Base-by-base conservation (phyloP, 1,139 yeast species). In the Pichia sp. region DNA sequence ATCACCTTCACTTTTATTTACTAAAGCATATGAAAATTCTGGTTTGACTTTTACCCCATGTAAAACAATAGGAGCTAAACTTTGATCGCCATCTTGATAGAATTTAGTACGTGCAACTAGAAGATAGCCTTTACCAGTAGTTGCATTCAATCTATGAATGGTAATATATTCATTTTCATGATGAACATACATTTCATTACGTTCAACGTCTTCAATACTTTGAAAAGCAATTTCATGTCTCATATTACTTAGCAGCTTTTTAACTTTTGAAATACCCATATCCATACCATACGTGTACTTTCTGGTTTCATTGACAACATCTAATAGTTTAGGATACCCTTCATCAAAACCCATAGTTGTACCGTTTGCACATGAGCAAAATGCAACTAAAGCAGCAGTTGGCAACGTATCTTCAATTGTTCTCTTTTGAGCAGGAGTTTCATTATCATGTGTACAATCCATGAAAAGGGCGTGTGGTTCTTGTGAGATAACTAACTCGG, bases 371-470 rank as follows among this genome's bases (percentile, higher is more conserved):
- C 95, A 86, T 0, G 95, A 82, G 57, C 97, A 90, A 65, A 92
- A 79, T 0, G 97, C 82, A 5, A 92, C 97, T 47, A 92, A 71
- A 0, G 97, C 98, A 4, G 97, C 97, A 57, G 85, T 92, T 15
- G 97, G 95, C 44, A 92, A 72, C 0, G 97, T 89, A 61, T 92
- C 98, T 63, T 90, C 96, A 1, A 88, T 84, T 0, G 96, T 89
- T 63, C 97, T 78, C 68, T 85, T 88, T 59, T 90, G 95, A 39
- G 75, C 76, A 3, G 97, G 96, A 36, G 81, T 83, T 66, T 88
- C 94, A 61, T 92, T 92, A 66, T 92, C 98, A 65, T 92, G 98
- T 3, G 97, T 90, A 61, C 97, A 90, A 64, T 92, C 98, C 97
- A 92, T 90, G 60, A 92, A 85, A 59, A 92, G 72, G 0, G 97